These are phyloP conservation scores for Phytophthora rubi DNA, from an alignment of 352 stramenopile genomes.

Conservation along the genomic window DNA sequence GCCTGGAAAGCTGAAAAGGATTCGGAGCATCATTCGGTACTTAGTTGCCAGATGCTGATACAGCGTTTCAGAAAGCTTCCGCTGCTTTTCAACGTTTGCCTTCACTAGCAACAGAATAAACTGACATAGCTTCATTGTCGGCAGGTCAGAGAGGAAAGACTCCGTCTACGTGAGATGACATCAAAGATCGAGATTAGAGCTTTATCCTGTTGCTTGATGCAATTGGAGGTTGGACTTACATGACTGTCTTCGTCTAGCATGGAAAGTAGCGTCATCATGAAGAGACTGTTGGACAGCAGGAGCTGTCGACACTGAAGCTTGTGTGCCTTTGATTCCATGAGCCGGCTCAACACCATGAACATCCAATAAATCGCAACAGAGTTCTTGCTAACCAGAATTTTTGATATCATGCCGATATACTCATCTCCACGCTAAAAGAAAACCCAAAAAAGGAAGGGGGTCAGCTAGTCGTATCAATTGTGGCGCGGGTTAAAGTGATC, in stretches of 20 bases:
- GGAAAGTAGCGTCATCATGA: slow-evolving; percentile 67
- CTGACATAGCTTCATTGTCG: slow-evolving; percentile 81
- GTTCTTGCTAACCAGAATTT: slow-evolving; percentile 61
- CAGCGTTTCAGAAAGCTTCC: slow-evolving; percentile 63
- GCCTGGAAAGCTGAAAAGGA: slow-evolving; percentile 78
- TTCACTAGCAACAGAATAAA: slow-evolving; percentile 77
- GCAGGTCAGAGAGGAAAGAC: slow-evolving; percentile 68
- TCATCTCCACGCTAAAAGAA: slow-evolving; percentile 66
- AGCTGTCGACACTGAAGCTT: slow-evolving; percentile 62
- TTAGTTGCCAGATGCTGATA: slow-evolving; percentile 78
- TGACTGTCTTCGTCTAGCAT: slow-evolving; percentile 75
- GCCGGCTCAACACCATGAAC: slow-evolving; percentile 65
- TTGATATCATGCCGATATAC: slow-evolving; percentile 71
- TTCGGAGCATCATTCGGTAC: slow-evolving; percentile 78
- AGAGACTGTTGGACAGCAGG: slow-evolving; percentile 66
- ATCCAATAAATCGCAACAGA: slow-evolving; percentile 79
- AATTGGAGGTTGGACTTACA: slow-evolving; percentile 33
- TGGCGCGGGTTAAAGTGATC: not conserved
- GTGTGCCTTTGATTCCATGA: slow-evolving; percentile 74
- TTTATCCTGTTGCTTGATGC: not conserved
- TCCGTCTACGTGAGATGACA: slow-evolving; percentile 45
- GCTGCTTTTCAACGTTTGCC: slow-evolving; percentile 67
- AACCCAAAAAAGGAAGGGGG: not conserved
- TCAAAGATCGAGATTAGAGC: slow-evolving; percentile 13
- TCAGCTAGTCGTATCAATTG: not conserved